Evolutionary conservation across 164 flowering plant genomes (phyloP), one percentile per base, ranked within the genome.

Genomic region (Cinnamomum micranthum): DNA sequence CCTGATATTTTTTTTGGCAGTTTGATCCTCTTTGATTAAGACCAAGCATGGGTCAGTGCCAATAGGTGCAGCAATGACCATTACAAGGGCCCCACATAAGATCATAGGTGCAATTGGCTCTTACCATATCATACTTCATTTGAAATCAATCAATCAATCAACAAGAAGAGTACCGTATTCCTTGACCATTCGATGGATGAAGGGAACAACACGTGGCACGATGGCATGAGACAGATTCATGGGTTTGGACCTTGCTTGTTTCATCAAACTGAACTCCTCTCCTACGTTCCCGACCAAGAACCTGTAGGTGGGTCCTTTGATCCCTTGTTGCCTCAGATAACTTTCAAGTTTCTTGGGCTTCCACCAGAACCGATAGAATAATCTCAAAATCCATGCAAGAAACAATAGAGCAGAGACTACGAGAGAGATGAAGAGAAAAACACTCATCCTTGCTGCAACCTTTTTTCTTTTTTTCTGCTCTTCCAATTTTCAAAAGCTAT

Each of bases 181-280:
- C 64, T 68, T 50, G 33, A 75, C 58, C 1, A 41, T 31, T n/a
- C 75, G 63, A 14, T 25, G 33, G 50, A 55, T 0, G 59, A 71
- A 71, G 25, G 81, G 81, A 19, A 50, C 2, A 1, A 75, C 70
- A 14, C 75, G 77, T 24, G 81, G 75, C 11, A 23, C 64, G 10
- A 75, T 75, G 20, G 35, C 31, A 41, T 77, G 71, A 23, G 79
- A 77, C 9, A 77, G 71, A 11, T 13, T 31, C 68, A 76, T 77
- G 71, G 79, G 75, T 59, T 67, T 77, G 11, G 79, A 28, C 2
- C 20, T 6, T 65, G 78, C 71, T 71, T 71, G 58, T 19, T 58
- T 22, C 5, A 11, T 19, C n/a, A 66, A 1, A 47, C n/a, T 66
- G 25, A 24, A 6, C 1, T 23, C 12, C 1, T 77, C 75, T 22